Evolutionary conservation across 1,284 basidiomycete species (phyloP).

Genomic region (Cryptococcus floricola): DNA sequence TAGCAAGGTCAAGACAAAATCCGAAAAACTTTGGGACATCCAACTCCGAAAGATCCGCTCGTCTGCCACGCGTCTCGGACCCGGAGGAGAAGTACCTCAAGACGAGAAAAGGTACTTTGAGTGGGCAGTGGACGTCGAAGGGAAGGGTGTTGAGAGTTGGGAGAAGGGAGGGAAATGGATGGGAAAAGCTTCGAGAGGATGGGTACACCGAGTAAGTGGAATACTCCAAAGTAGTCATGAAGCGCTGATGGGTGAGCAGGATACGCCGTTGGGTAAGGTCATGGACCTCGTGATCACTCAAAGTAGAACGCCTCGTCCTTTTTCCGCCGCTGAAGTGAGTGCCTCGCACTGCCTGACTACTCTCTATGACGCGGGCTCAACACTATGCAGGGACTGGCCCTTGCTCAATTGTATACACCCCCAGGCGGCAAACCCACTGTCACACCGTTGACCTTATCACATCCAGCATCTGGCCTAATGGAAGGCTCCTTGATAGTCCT

Average conservation of each 20-base stretch:
- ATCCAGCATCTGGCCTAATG: conserved; percentile 15
- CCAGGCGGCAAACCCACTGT: conserved; percentile 9
- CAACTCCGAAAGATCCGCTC: conserved; percentile 34
- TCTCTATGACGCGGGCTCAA: too few relatives aligned
- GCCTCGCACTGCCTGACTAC: not conserved
- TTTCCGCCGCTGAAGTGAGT: conserved; percentile 2
- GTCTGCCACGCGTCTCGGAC: conserved; percentile 26
- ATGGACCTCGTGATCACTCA: conserved; percentile 20
- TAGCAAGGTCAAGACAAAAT: conserved; percentile 26
- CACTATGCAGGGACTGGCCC: conserved; percentile 10
- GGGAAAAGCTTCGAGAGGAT: conserved; percentile 17
- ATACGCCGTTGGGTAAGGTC: conserved; percentile 27
- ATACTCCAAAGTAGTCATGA: not conserved
- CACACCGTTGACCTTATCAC: conserved; percentile 13
- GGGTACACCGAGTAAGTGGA: conserved; percentile 22
- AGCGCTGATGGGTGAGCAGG: conserved; percentile 7
- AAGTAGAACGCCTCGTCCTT: conserved; percentile 7
- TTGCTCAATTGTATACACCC: conserved; percentile 14
- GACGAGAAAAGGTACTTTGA: conserved; percentile 34
- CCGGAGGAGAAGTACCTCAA: conserved; percentile 4
- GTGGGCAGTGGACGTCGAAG: conserved; percentile 20
- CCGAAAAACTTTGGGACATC: conserved; percentile 37
- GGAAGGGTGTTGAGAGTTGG: conserved; percentile 14
- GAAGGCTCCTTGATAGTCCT: not conserved
- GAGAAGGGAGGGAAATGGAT: conserved; percentile 14